phyloP scores from a whole-genome alignment of 1,139 yeast species.

The Sugiyamaella xylanicola region DNA sequence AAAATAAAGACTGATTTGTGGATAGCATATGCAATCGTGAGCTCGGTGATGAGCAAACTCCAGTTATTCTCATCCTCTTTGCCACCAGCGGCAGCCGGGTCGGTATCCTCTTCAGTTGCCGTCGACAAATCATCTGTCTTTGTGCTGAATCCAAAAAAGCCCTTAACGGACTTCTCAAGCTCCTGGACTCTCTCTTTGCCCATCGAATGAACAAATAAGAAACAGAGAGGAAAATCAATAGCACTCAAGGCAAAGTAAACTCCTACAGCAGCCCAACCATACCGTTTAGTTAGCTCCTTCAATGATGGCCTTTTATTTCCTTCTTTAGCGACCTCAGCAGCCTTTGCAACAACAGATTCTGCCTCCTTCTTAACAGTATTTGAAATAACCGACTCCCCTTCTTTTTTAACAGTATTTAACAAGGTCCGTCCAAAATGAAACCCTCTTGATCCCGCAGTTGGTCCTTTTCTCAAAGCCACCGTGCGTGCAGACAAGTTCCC shows the following conservation, averaged over 20 bases:
- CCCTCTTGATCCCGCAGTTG: neutral
- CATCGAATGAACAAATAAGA: conserved; percentile 74
- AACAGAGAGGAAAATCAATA: conserved; percentile 83
- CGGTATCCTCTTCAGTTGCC: conserved; percentile 24
- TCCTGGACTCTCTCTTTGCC: conserved; percentile 80
- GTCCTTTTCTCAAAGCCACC: conserved; percentile 1
- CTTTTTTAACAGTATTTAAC: conserved; percentile 5
- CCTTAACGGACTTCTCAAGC: conserved; percentile 63
- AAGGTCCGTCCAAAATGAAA: conserved; percentile 14
- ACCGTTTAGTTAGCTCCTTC: conserved; percentile 74
- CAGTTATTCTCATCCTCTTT: conserved; percentile 30
- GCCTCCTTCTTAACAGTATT: conserved; percentile 4
- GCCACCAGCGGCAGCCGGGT: conserved; percentile 18
- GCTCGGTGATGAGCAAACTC: conserved; percentile 63
- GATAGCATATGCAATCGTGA: conserved; percentile 87
- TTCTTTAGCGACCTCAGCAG: conserved; percentile 3
- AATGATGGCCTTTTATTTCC: conserved; percentile 37
- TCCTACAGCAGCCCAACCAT: conserved; percentile 90
- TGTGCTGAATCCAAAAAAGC: conserved; percentile 39
- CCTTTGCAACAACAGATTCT: neutral
- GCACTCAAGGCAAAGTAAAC: conserved; percentile 72
- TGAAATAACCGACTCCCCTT: neutral
- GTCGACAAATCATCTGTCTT: conserved; percentile 37
- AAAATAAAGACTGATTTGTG: conserved; percentile 81
- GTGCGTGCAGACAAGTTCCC: neutral